Evolutionary conservation across 441 rosid genomes (phyloP), one percentile per base, ranked within the genome.

Genomic region (Hura crepitans): DNA sequence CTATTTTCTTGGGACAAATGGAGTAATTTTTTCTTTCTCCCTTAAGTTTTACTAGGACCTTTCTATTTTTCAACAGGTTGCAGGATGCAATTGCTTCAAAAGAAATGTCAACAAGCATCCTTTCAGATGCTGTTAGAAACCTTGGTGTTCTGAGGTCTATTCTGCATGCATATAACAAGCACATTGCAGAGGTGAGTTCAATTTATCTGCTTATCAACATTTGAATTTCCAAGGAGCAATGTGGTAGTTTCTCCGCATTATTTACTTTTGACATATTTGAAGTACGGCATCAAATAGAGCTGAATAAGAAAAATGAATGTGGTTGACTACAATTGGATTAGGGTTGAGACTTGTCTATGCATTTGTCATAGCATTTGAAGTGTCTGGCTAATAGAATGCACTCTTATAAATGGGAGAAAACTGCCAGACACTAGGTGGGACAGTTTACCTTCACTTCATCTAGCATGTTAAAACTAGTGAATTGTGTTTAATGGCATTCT

Each of bases 171-270:
- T 86, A 80, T 69, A 93, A 87, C 84, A 91, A 86, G 80, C 70
- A 75, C 69, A 79, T 93, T 74, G 98, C 97, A 57, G 88, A 93
- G 85, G 98, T 85, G 73, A 82, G 89, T 84, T 81, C 65, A 42
- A 37, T 22, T 51, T 56, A 13, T 45, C 53, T 50, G 61, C 49
- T 28, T 59, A 6, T 51, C 46, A 22, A 62, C 17, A 30, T 33
- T 20, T 45, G 10, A 4, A 46, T 59, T 60, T 60, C 51, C 15
- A 39, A 58, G 61, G 37, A 54, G 4, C 45, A 62, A 27, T 33
- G 2, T 64, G 33, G 35, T 75, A 56, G 17, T 55, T 54, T 43
- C 13, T 45, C 33, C 35, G 30, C 12, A 57, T 66, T 60, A 47
- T 60, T 13, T 58, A 14, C 28, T 49, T 51, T 10, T 11, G 15